These are phyloP conservation scores for Solanum hybrid DNA, from an alignment of 305 asterid genomes.

Conservation along the genomic window DNA sequence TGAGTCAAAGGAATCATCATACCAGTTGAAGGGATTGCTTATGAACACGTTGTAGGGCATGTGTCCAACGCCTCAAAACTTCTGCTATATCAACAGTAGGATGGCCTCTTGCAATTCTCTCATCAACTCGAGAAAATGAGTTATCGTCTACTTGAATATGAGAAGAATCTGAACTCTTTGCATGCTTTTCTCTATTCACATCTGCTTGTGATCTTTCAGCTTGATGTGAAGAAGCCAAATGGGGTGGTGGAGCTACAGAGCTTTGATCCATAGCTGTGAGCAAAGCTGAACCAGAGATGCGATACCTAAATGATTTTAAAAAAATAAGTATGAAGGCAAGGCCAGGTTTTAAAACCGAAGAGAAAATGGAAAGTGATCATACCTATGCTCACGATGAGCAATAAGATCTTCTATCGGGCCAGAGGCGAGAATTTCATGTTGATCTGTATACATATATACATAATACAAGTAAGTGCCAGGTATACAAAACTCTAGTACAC, in stretches of 20 bases:
- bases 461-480: background rate
- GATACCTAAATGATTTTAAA: constrained; percentile 53
- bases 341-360: constrained; percentile 1
- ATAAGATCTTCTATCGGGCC: constrained; percentile 99
- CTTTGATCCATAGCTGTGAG: constrained; percentile 95
- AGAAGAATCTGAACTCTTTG: constrained; percentile 27
- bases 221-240: constrained; percentile 41
- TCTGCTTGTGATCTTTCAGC: constrained; percentile 36
- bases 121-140: constrained; percentile 48
- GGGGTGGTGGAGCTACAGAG: constrained; percentile 47
- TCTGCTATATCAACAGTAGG: constrained; percentile 96
- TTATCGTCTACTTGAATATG: constrained; percentile 48
- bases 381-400: constrained; percentile 99
- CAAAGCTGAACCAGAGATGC: constrained; percentile 95
- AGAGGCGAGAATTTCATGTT: constrained; percentile 96
- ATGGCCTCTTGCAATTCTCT: constrained; percentile 71
- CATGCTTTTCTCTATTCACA: constrained; percentile 28
- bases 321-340: constrained; percentile 8
- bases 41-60: constrained; percentile 94
- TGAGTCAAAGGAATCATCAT: constrained; percentile 24
- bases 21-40: constrained; percentile 90
- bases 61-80: constrained; percentile 95
- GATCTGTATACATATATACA: constrained; percentile 45
- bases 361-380: constrained; percentile 13
- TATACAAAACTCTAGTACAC: background rate